Evolutionary conservation across 176 grass and related monocot genomes (phyloP), one percentile per base, ranked within the genome.

Genomic region (Avena sativa): DNA sequence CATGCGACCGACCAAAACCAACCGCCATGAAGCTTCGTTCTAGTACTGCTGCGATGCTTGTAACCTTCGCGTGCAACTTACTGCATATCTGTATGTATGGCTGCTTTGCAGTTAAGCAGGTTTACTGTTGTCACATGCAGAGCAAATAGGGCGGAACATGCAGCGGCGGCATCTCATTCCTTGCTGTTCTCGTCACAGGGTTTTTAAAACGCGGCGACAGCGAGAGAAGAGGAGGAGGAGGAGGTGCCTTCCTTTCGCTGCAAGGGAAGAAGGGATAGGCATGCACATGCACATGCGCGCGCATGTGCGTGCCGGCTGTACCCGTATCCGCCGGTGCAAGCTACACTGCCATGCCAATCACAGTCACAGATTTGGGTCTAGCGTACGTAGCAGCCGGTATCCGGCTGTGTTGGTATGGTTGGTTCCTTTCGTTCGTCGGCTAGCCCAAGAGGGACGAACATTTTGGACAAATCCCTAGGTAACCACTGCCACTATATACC

Each of bases 171-270:
- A 87, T 79, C 74, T 51, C 74, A 85, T 85, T 85, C 86, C 86
- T 73, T 81, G 61, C 63, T 72, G 63, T 81, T 78, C 36, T 43
- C 47, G 7, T 82, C 56, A 21, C 64, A 26, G 4, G 78, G 34
- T 61, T 51, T 62, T 51, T 53, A 60, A 82, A 91, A 61, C 47
- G 17, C 14, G 4, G 65, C 20, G 80, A 62, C 46, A 79, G 34
- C 65, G 7, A 40, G 38, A 67, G 21, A 40, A 76, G 88, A 62
- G 20, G 36, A 74, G n/a, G 88, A 62, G 20, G 34, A 74, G n/a
- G 55, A 78, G 86, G 83, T 91, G 14, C 90, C 90, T 91, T 91
- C 32, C 90, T 91, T 91, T 67, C 23, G 83, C 32, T 82, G 82
- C 90, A 91, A 91, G 86, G 86, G 90, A 88, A 34, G 32, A 34